Conservation (phyloP, 2,329 filamentous ascomycete species). For the Epichloe hybrida region DNA sequence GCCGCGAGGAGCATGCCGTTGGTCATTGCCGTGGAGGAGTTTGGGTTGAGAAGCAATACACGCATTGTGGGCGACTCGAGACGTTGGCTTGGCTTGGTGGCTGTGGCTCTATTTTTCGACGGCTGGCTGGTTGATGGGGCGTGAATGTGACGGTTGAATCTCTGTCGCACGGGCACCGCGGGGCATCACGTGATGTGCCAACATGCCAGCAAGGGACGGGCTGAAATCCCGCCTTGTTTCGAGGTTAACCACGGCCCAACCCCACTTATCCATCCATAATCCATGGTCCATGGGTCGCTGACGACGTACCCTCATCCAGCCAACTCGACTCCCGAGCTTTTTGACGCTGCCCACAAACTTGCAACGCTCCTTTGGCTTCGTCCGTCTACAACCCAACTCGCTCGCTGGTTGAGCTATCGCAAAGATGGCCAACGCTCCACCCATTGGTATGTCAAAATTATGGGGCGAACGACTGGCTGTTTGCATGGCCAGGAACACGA, state of each 20-base stretch:
- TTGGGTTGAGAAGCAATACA: slow-evolving; percentile 67
- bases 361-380: neutral
- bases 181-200: slow-evolving; percentile 24
- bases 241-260: slow-evolving; percentile 10
- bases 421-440: slow-evolving; percentile 37
- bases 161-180: too few relatives aligned
- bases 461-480: slow-evolving; percentile 10
- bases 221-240: too few relatives aligned
- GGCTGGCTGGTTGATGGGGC: too few relatives aligned
- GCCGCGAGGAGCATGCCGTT: slow-evolving; percentile 35
- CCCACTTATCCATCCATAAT: slow-evolving; percentile 14
- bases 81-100: too few relatives aligned
- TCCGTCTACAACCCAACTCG: neutral
- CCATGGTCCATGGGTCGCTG: slow-evolving; percentile 2
- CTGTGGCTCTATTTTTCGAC: too few relatives aligned
- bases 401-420: slow-evolving; percentile 10
- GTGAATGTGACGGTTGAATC: too few relatives aligned
- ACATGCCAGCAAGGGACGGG: neutral
- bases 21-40: slow-evolving; percentile 63
- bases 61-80: slow-evolving; percentile 1
- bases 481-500: neutral
- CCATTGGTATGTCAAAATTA: slow-evolving; percentile 34
- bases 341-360: slow-evolving; percentile 6
- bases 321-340: neutral
- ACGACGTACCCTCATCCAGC: slow-evolving; percentile 5